Conservation (phyloP, 202 grass and related monocot species). For the Panicum virgatum region DNA sequence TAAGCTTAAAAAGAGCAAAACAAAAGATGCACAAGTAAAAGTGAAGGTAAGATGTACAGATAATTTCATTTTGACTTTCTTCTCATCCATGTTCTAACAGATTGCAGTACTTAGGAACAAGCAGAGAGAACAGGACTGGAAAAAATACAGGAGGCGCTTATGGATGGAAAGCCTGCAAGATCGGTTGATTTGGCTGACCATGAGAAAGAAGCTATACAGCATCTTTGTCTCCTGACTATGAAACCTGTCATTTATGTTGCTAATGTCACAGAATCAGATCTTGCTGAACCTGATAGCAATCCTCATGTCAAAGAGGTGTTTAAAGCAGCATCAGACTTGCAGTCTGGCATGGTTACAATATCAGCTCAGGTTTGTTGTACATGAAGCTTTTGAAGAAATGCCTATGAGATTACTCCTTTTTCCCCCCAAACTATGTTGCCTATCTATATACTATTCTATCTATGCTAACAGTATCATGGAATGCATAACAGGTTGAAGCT, state of each 20-base stretch:
- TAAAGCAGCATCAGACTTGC: slow-evolving; percentile 71
- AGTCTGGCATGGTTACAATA: slow-evolving; percentile 92
- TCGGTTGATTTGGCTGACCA: slow-evolving; percentile 82
- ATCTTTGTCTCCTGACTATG: slow-evolving; percentile 94
- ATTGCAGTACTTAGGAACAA: slow-evolving; percentile 63
- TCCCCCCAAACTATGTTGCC: background rate
- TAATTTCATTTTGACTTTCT: background rate
- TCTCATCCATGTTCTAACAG: slow-evolving; percentile 22
- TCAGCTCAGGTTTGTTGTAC: slow-evolving; percentile 80
- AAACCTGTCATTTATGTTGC: slow-evolving; percentile 97
- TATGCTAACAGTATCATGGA: slow-evolving; percentile 28
- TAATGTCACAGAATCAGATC: slow-evolving; percentile 94
- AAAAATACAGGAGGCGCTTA: slow-evolving; percentile 73
- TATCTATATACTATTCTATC: background rate
- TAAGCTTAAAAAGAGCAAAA: slow-evolving; percentile 96
- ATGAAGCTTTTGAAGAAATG: background rate
- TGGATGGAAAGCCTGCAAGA: slow-evolving; percentile 87
- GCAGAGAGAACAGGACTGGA: slow-evolving; percentile 79
- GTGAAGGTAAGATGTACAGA: slow-evolving; percentile 53
- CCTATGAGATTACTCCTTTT: background rate
- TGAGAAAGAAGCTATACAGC: slow-evolving; percentile 82
- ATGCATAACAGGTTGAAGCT: slow-evolving; percentile 74
- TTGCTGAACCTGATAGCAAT: slow-evolving; percentile 76
- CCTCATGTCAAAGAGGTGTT: slow-evolving; percentile 75
- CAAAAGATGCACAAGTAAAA: slow-evolving; percentile 85